Evolutionary conservation across 2,329 filamentous ascomycete genomes (phyloP).

Genomic region (Fusarium metavorans): DNA sequence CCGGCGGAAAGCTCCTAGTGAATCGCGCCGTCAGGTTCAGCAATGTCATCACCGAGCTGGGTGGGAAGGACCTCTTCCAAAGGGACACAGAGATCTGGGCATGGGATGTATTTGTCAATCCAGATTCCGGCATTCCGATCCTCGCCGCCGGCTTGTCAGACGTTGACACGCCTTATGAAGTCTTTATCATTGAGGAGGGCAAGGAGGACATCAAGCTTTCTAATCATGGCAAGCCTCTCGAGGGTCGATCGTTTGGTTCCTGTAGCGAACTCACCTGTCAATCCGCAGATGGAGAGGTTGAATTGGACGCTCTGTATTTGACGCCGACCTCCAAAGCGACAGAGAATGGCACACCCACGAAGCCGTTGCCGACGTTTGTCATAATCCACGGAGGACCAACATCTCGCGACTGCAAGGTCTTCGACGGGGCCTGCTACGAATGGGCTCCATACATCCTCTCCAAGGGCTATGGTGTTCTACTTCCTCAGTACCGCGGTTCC

Average conservation of each 20-base stretch:
- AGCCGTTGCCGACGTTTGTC: conserved; percentile 24
- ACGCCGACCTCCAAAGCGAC: neutral
- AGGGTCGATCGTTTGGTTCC: neutral
- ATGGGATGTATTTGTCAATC: conserved; percentile 23
- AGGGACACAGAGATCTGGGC: conserved; percentile 14
- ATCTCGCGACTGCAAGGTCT: conserved; percentile 30
- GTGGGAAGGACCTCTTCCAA: conserved; percentile 17
- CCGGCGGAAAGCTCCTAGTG: conserved; percentile 16
- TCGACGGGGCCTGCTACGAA: conserved; percentile 42
- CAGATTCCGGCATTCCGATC: neutral
- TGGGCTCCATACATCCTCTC: conserved; percentile 49
- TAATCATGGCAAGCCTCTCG: conserved; percentile 6
- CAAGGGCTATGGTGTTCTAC: conserved; percentile 53
- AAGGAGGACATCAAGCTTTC: conserved; percentile 19
- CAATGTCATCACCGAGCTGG: conserved; percentile 19
- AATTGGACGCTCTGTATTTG: conserved; percentile 25
- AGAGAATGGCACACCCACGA: neutral
- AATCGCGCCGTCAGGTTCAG: conserved; percentile 2
- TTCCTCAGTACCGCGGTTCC: conserved; percentile 54
- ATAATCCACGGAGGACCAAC: conserved; percentile 29
- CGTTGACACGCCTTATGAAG: conserved; percentile 23
- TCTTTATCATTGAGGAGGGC: conserved; percentile 1
- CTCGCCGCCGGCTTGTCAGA: conserved; percentile 38
- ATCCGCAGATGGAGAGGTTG: conserved; percentile 23
- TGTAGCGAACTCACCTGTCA: conserved; percentile 17